Evolutionary conservation across 768 basidiomycete species (phyloP), one percentile per base, ranked within the genome.

Genomic region (Macrolepiota fuliginosa): DNA sequence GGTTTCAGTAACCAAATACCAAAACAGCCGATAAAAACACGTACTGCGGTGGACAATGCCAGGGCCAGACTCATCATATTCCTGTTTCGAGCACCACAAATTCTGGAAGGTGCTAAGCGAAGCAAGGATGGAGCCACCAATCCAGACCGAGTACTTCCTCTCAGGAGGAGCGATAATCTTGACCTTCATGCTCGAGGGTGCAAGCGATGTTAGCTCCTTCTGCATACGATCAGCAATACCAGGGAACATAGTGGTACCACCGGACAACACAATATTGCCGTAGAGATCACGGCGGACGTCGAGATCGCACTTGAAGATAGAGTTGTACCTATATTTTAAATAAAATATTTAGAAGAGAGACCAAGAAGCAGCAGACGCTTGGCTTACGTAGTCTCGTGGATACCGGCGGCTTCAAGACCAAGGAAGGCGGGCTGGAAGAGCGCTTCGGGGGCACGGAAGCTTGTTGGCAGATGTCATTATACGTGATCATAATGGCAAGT

Each of bases 221-320:
- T 93, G 91, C 92, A 96, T 92, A 69, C 94, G 90, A 77, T 96
- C 94, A 67, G 93, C 86, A 70, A 96, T 94, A 81, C 94, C 94
- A 67, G 91, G 88, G 90, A 94, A 95, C 93, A 96, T 95, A 70
- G 92, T 94, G 64, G 91, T 92, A 72, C 93, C 93, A 71, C 93
- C 93, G 56, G 90, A 91, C 63, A 94, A 83, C 59, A 93, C 91
- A 64, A 94, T 85, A 77, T 93, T 93, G 65, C 90, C 90, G 76
- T 86, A 88, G 55, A 87, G 75, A 63, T 87, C 86, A 71, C 91
- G 90, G 77, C 91, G 86, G 72, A 94, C 89, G 75, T 96, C 90
- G 58, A 91, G 79, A 75, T 93, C 91, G 71, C 91, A 91, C 79
- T 90, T 89, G 82, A 84, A 88, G 82, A 92, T 91, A 37, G 93